phyloP scores from a whole-genome alignment of 2,329 filamentous ascomycete species.

The Apiospora kogelbergensis region DNA sequence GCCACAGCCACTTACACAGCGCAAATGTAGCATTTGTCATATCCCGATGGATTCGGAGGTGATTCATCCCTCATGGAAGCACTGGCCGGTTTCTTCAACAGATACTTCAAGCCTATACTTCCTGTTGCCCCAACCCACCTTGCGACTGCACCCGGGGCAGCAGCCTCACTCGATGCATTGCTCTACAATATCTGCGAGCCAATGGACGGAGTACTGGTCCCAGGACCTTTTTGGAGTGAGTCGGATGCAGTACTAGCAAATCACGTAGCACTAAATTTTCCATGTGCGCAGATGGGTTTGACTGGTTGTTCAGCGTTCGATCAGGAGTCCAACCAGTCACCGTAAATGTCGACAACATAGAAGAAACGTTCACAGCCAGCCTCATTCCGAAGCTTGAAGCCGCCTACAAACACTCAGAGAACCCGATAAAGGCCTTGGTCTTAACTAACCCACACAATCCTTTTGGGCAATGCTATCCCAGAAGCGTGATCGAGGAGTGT shows the following conservation, averaged over 20 bases:
- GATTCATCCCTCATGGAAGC: slow-evolving; percentile 27
- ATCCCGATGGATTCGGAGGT: slow-evolving; percentile 25
- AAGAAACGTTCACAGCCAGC: slow-evolving; percentile 9
- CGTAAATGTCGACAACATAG: not conserved
- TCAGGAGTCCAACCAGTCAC: slow-evolving; percentile 9
- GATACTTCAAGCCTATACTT: slow-evolving; percentile 11
- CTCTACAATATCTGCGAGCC: slow-evolving; percentile 33
- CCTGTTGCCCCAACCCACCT: slow-evolving; percentile 11
- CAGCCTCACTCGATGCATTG: slow-evolving; percentile 22
- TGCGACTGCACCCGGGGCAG: slow-evolving; percentile 13
- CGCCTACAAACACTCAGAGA: not conserved
- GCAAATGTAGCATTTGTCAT: not conserved
- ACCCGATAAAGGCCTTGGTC: slow-evolving; percentile 20
- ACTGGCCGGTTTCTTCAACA: slow-evolving; percentile 14
- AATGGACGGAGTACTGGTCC: slow-evolving; percentile 32
- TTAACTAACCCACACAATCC: slow-evolving; percentile 29
- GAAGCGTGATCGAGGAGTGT: slow-evolving; percentile 18
- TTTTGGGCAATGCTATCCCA: slow-evolving; percentile 25
- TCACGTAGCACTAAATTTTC: too few relatives aligned
- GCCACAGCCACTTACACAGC: not conserved
- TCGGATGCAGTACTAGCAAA: not conserved
- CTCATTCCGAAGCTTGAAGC: slow-evolving; percentile 7
- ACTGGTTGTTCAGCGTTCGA: slow-evolving; percentile 13
- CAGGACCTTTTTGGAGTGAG: slow-evolving; percentile 31
- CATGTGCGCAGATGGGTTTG: slow-evolving; percentile 13